Evolutionary conservation across 352 stramenopile genomes (phyloP), one percentile per base, ranked within the genome.

Genomic region (Globisporangium cylindrosporum): DNA sequence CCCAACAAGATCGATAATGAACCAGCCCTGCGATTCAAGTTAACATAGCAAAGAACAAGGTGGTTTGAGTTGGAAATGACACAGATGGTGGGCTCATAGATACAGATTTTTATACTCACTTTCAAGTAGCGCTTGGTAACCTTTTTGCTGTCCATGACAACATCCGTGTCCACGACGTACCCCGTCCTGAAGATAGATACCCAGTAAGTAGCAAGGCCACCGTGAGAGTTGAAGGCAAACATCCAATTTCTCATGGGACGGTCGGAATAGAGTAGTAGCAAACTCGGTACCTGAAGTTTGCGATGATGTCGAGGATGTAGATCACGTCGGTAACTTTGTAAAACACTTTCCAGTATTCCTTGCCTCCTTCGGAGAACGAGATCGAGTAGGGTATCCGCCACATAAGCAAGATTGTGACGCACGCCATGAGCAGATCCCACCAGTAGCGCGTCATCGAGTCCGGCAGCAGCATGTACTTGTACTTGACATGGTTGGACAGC

Each of bases 321-420:
- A 89, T 81, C 29, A 66, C 71, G 27, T 85, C 77, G 20, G 75
- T 80, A 29, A 65, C 66, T 51, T 78, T 81, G 66, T 88, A 84
- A 62, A 89, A 89, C 20, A 76, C 61, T 41, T 73, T 77, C 75
- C 78, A 87, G 66, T 80, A 72, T 38, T 73, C 69, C 20, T 74
- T 71, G 34, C 74, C 63, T 20, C 76, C 76, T 12, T 86, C 78
- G 20, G 78, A 73, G 34, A 89, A 87, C 15, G 76, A 77, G 25
- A 89, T 82, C 20, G 77, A 79, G 70, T 87, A 86, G 18, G 81
- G 81, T 53, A 89, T 78, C 8, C 81, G 75, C 78, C 79, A 89
- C 56, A 85, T 78, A 51, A 89, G 75, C 38, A 82, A n/a, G 57
- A 89, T 77, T 2, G 81, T 89, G 32, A 79, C 75, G 20, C 85